Conservation (phyloP, 352 stramenopile species). For the Phytophthora litchii region DNA sequence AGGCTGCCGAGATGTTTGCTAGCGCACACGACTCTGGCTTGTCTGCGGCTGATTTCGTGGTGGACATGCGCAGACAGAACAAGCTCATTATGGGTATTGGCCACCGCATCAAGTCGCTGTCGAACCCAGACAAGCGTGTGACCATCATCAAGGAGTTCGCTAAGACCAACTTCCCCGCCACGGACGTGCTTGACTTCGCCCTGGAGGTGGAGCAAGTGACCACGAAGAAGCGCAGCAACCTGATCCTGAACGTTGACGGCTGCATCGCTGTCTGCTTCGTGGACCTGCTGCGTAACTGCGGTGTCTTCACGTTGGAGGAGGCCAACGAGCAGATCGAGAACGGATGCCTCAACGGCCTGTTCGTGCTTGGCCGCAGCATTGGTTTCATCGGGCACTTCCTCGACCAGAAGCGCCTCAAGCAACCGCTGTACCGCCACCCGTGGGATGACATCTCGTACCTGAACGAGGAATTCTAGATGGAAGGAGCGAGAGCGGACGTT, state of each 20-base stretch:
- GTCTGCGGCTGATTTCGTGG: conserved; percentile 92
- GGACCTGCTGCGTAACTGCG: conserved; percentile 93
- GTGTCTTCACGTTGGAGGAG: conserved; percentile 90
- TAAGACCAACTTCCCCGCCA: conserved; percentile 93
- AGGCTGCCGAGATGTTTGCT: conserved; percentile 93
- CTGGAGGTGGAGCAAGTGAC: conserved; percentile 96
- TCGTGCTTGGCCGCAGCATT: conserved; percentile 86
- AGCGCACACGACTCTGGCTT: conserved; percentile 90
- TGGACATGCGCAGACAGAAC: conserved; percentile 94
- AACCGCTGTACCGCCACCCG: conserved; percentile 96
- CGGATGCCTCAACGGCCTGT: conserved; percentile 96
- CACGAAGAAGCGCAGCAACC: conserved; percentile 96
- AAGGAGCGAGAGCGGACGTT: conserved; percentile 15
- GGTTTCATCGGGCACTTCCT: conserved; percentile 96
- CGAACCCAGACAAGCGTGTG: conserved; percentile 96
- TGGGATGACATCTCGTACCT: conserved; percentile 98
- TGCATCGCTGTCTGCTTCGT: conserved; percentile 98
- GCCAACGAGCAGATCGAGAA: conserved; percentile 95
- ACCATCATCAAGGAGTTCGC: conserved; percentile 97
- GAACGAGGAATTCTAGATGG: conserved; percentile 73
- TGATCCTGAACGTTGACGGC: conserved; percentile 98
- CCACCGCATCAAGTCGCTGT: conserved; percentile 95
- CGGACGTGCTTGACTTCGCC: conserved; percentile 95
- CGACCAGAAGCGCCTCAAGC: conserved; percentile 98
- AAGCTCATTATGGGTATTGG: conserved; percentile 98